Evolutionary conservation across 257 asterid species (phyloP).

Genomic region (Echites panduratus): DNA sequence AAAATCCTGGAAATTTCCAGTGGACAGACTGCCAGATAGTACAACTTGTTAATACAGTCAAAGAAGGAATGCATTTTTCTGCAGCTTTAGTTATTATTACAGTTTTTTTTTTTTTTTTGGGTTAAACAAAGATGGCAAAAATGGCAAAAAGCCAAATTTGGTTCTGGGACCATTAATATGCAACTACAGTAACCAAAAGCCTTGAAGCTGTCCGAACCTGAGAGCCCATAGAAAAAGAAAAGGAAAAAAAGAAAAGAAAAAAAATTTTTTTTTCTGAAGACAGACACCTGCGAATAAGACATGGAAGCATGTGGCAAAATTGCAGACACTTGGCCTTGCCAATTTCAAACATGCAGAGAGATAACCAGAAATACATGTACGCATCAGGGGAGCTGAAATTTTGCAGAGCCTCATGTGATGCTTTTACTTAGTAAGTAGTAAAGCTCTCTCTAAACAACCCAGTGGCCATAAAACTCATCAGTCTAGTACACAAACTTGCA

Average conservation of each 20-base stretch:
- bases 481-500: slow-evolving; percentile 13
- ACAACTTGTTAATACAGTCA: neutral
- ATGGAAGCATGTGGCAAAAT: slow-evolving; percentile 23
- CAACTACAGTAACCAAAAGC: slow-evolving; percentile 7
- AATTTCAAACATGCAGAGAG: slow-evolving; percentile 9
- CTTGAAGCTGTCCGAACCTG: slow-evolving; percentile 7
- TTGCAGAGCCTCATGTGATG: slow-evolving; percentile 10
- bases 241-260: neutral
- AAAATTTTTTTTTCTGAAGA: neutral
- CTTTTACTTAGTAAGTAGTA: slow-evolving; percentile 1
- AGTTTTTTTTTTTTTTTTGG: neutral
- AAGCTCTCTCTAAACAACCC: slow-evolving; percentile 10
- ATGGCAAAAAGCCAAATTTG: slow-evolving; percentile 11
- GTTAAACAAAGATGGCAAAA: slow-evolving; percentile 1
- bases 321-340: slow-evolving; percentile 16
- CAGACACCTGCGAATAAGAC: slow-evolving; percentile 20
- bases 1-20: slow-evolving; percentile 1
- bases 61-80: slow-evolving; percentile 3
- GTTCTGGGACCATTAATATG: neutral
- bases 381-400: slow-evolving; percentile 1
- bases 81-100: slow-evolving; percentile 3
- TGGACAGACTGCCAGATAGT: neutral
- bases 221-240: slow-evolving; percentile 3
- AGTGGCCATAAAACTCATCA: slow-evolving; percentile 3
- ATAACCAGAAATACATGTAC: slow-evolving; percentile 2